Base-by-base conservation (phyloP, 2,329 filamentous ascomycete genomes). In the Ophiostoma piceae region DNA sequence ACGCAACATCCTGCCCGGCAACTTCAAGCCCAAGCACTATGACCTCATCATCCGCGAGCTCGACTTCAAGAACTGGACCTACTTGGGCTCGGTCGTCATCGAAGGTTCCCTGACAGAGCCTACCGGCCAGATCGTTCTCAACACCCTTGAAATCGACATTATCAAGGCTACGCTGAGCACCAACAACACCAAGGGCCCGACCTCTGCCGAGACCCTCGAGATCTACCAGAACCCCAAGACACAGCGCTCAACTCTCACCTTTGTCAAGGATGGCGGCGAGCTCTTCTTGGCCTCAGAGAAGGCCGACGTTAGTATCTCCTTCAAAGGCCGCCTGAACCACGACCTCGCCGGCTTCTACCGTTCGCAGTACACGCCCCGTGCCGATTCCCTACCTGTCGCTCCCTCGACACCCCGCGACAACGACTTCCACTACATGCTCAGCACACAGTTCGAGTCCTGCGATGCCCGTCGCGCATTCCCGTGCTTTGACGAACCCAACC, bases 321-420 rank as follows among this genome's bases (percentile, higher is more conserved):
- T 96, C 80, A 89, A 87, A 11, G 93, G 93, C 57, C 85, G 84
- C 62, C 82, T 97, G 76, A 97, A 96, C 79, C 92, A 96, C 79
- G 94, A 95, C 81, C 96, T 98, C 92, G 94, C 94, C 67, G 94
- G 94, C 66, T 98, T 98, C 85, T 98, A 98, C 82, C 88, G 91
- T 73, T 77, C 77, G 68, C 77, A 95, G 82, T 99, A 99, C 81
- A 96, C 92, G 83, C 92, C 94, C 14, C 60, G 70, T 1, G 69
- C 64, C 22, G 71, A 65, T 16, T 81, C 86, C 11, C 9, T 41
- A 69, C 88, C 85, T 54, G 83, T 90, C 43, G 87, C 93, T 7
- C 82, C 88, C 60, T 93, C 92, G 14, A 93, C 96, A 1, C 91
- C 93, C 37, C 90, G 85, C 76, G 92, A 89, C 73, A 84, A 84